phyloP scores from a whole-genome alignment of 2,329 filamentous ascomycete genomes.

The Aspergillus pseudotamarii region DNA sequence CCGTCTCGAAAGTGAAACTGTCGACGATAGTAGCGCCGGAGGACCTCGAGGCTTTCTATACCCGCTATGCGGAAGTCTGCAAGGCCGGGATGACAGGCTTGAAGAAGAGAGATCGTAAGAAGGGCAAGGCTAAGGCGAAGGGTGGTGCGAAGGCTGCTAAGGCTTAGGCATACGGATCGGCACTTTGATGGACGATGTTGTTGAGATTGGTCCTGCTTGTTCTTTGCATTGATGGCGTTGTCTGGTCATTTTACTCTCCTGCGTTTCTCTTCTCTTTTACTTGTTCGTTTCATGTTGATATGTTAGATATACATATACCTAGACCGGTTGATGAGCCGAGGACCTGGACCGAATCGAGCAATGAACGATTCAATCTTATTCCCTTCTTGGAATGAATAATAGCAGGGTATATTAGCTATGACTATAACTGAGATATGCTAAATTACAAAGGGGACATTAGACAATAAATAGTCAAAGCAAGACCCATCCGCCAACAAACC shows the following conservation, averaged over 20 bases:
- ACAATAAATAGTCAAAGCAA: constrained; percentile 15
- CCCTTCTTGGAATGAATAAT: background rate
- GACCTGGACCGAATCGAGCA: background rate
- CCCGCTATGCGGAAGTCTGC: constrained; percentile 84
- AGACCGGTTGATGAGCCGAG: background rate
- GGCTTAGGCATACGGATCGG: constrained; percentile 22
- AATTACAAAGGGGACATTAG: constrained; percentile 20
- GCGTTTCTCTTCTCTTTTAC: background rate
- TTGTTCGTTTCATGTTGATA: constrained; percentile 9
- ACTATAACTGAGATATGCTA: constrained; percentile 16
- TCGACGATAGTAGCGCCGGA: constrained; percentile 80
- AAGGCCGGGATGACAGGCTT: constrained; percentile 84
- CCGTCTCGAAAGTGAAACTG: constrained; percentile 70
- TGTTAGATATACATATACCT: constrained; percentile 7
- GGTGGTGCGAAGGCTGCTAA: constrained; percentile 36
- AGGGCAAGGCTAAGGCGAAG: constrained; percentile 71
- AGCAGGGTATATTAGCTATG: constrained; percentile 11
- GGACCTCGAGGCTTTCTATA: constrained; percentile 78
- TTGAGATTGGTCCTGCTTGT: background rate
- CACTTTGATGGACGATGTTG: background rate
- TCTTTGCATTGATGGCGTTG: constrained; percentile 32
- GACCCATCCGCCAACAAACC: constrained; percentile 12
- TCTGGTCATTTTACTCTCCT: constrained; percentile 9
- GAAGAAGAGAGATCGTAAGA: constrained; percentile 89
- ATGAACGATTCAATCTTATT: background rate